Conservation (phyloP, 805 yeast genomes). For the Hanseniaspora taiwanica region DNA sequence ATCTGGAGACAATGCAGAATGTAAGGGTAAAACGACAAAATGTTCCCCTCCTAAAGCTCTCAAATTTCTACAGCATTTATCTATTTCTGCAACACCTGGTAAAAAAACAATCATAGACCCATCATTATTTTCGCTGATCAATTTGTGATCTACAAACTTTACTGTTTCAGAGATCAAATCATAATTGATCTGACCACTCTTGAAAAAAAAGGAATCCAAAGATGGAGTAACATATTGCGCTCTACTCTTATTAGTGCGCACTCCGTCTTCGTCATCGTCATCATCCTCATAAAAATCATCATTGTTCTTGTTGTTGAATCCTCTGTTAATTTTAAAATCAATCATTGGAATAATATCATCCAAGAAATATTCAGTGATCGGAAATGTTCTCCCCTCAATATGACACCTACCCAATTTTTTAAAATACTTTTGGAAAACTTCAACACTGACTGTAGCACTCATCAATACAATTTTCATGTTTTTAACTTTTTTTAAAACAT, state of each 20-base stretch:
- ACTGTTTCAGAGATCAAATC: slow-evolving; percentile 53
- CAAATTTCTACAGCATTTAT: slow-evolving; percentile 31
- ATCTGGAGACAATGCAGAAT: slow-evolving; percentile 70
- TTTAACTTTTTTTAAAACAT: slow-evolving; percentile 31
- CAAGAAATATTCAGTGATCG: slow-evolving; percentile 65
- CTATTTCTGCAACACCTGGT: slow-evolving; percentile 87
- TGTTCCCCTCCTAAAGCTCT: slow-evolving; percentile 8
- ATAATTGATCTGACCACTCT: slow-evolving; percentile 58
- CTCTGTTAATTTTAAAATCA: slow-evolving; percentile 35
- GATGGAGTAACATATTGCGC: slow-evolving; percentile 39
- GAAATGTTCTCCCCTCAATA: slow-evolving; percentile 88
- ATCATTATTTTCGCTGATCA: slow-evolving; percentile 27
- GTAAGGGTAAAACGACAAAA: slow-evolving; percentile 56
- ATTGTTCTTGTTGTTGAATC: slow-evolving; percentile 2
- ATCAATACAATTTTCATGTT: slow-evolving; percentile 62
- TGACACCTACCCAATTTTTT: slow-evolving; percentile 50
- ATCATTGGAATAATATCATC: slow-evolving; percentile 48
- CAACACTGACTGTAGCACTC: slow-evolving; percentile 86
- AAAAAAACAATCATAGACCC: slow-evolving; percentile 79
- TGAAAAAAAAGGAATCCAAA: slow-evolving; percentile 54
- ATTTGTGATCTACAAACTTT: slow-evolving; percentile 34
- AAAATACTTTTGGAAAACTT: slow-evolving; percentile 56
- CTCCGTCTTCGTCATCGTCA: slow-evolving; percentile 11
- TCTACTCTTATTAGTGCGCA: slow-evolving; percentile 5
- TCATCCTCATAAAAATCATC: slow-evolving; percentile 9